These are phyloP conservation scores for Aspergillus cristatus DNA, from an alignment of 495 filamentous ascomycete genomes.

Conservation along the genomic window DNA sequence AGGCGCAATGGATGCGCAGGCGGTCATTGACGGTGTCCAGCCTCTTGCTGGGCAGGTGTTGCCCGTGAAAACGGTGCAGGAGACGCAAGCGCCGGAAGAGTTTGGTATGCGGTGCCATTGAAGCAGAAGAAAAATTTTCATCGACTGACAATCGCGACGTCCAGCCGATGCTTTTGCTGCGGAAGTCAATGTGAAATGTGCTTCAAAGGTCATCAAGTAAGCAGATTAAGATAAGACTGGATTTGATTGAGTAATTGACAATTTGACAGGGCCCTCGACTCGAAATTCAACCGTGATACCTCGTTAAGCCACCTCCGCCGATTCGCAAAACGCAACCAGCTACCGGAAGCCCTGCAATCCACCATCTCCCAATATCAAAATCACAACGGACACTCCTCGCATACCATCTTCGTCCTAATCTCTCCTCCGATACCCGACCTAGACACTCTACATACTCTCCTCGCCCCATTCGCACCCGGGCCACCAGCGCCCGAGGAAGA, in stretches of 20 bases:
- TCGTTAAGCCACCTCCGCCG: slow-evolving; percentile 68
- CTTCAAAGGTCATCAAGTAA: slow-evolving; percentile 40
- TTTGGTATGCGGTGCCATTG: slow-evolving; percentile 20
- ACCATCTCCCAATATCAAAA: slow-evolving; percentile 14
- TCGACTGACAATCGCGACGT: too few relatives aligned
- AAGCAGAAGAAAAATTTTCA: neutral
- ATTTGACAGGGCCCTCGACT: slow-evolving; percentile 31
- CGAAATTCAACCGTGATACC: slow-evolving; percentile 43
- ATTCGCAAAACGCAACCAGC: slow-evolving; percentile 60
- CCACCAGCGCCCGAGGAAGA: slow-evolving; percentile 5
- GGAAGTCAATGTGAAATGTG: slow-evolving; percentile 35
- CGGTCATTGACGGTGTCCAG: slow-evolving; percentile 13
- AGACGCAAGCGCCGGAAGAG: slow-evolving; percentile 29
- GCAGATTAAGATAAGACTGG: neutral
- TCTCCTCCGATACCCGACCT: slow-evolving; percentile 25
- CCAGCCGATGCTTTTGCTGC: slow-evolving; percentile 35
- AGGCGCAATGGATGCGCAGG: slow-evolving; percentile 17
- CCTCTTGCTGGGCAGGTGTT: slow-evolving; percentile 24
- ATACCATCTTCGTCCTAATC: slow-evolving; percentile 32
- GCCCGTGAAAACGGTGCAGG: slow-evolving; percentile 33
- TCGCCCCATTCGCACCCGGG: slow-evolving; percentile 26
- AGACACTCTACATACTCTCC: slow-evolving; percentile 18
- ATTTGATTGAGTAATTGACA: neutral
- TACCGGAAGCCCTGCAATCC: slow-evolving; percentile 44
- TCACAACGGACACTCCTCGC: slow-evolving; percentile 9